Base-by-base conservation (phyloP, 2,329 filamentous ascomycete species). In the Incumbomyces delicatus region DNA sequence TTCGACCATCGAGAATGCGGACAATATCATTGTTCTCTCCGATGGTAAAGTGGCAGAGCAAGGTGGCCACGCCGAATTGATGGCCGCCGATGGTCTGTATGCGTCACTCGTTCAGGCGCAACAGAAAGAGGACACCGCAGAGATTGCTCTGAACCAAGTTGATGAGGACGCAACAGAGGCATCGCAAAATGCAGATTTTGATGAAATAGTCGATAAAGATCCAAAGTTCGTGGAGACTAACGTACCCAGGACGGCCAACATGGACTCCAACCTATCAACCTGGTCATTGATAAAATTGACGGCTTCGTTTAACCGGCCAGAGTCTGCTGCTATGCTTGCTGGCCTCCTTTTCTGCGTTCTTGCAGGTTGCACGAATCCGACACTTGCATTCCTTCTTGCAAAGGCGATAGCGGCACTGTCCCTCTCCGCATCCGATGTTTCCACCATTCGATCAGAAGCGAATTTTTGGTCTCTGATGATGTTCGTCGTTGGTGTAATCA, bases 381-480 rank as follows among this genome's bases (percentile, higher is more conserved):
- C 71, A 0, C 72, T 76, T 55, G 72, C 81, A 54, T 75, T 92
- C 51, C 81, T 94, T 66, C 87, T 92, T 56, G 81, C 85, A 58
- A 89, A 92, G 64, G 75, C 85, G 49, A 85, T 94, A 61, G 74
- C 76, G 50, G 77, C 76, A 12, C 70, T 86, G 8, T 75, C 77
- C 2, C 64, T 78, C 18, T 73, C 67, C 38, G 64, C 66, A 12
- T 63, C 55, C 13, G 72, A 70, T 61, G 74, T 69, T 27, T 60
- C 61, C 33, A 68, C 71, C 18, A 72, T 27, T 4, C 22, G 22
- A 27, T 27, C 85, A 44, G 78, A 80, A 20, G 33, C 33, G 16
- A 40, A 84, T 57, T 89, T 88, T 64, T 89, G 83, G 83, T 79
- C 77, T 50, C 69, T 76, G 57, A 88, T 89, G 84, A 88, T 78